phyloP scores from a whole-genome alignment of 805 yeast genomes.

The Kuraishia borneana region DNA sequence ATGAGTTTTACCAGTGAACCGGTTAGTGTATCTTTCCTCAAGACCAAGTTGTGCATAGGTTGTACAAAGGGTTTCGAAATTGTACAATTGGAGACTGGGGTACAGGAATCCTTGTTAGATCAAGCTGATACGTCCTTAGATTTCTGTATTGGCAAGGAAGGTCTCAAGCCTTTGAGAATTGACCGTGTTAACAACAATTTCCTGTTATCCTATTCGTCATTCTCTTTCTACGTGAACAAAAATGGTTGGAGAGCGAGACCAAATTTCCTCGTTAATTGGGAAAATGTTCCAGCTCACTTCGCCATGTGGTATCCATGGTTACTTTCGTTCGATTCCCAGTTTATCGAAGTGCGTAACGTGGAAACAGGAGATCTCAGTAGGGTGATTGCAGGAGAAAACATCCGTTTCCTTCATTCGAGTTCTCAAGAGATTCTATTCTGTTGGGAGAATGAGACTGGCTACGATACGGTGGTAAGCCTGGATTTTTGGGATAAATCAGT shows the following conservation, averaged over 20 bases:
- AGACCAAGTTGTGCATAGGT: conserved; percentile 85
- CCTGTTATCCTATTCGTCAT: conserved; percentile 79
- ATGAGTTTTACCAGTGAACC: conserved; percentile 82
- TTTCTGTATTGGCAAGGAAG: conserved; percentile 77
- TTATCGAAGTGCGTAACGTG: conserved; percentile 87
- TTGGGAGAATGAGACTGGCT: conserved; percentile 82
- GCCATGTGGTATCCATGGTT: conserved; percentile 92
- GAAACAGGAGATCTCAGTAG: conserved; percentile 78
- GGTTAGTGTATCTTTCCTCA: conserved; percentile 80
- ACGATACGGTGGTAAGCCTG: conserved; percentile 82
- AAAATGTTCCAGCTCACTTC: conserved; percentile 86
- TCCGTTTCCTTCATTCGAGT: conserved; percentile 76
- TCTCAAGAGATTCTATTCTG: conserved; percentile 92
- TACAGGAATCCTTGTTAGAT: conserved; percentile 81
- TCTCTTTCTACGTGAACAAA: conserved; percentile 86
- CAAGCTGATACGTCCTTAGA: conserved; percentile 98
- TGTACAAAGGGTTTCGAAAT: conserved; percentile 96
- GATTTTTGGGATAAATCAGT: conserved; percentile 64
- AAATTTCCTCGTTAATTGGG: conserved; percentile 94
- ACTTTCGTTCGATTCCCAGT: conserved; percentile 79
- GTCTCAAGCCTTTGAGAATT: conserved; percentile 81
- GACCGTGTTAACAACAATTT: conserved; percentile 86
- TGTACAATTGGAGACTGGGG: conserved; percentile 73
- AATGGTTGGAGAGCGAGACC: conserved; percentile 96
- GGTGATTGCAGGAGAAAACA: conserved; percentile 88